Evolutionary conservation across 495 filamentous ascomycete species (phyloP).

Genomic region (Talaromyces adpressus): DNA sequence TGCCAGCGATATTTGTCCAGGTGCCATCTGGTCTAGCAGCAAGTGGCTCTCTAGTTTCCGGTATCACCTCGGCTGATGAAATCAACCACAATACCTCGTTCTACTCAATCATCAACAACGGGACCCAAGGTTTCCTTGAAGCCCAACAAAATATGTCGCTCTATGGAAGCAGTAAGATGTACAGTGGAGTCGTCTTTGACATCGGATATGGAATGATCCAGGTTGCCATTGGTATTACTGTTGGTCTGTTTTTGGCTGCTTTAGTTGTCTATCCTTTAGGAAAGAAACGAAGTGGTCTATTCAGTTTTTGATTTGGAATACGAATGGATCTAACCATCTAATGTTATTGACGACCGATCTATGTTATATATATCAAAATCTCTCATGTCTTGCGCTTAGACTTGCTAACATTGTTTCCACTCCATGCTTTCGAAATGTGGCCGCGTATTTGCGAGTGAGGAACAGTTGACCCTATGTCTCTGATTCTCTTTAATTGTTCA

Average conservation of each 20-base stretch:
- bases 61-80: slow-evolving; percentile 75
- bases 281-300: slow-evolving; percentile 83
- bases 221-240: slow-evolving; percentile 87
- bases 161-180: slow-evolving; percentile 17
- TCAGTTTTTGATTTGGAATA: slow-evolving; percentile 63
- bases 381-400: slow-evolving; percentile 1
- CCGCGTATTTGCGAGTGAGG: neutral
- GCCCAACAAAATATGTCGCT: slow-evolving; percentile 31
- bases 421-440: neutral
- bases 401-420: neutral
- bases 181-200: slow-evolving; percentile 61
- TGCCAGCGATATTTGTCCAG: slow-evolving; percentile 92
- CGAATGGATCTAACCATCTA: neutral
- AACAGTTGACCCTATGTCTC: neutral
- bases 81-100: slow-evolving; percentile 47
- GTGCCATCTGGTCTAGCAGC: slow-evolving; percentile 88
- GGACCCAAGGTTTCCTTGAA: slow-evolving; percentile 41
- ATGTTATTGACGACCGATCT: neutral
- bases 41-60: slow-evolving; percentile 73
- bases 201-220: slow-evolving; percentile 85
- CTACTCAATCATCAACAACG: slow-evolving; percentile 41
- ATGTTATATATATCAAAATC: neutral
- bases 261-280: slow-evolving; percentile 86
- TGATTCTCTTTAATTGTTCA: neutral
- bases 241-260: slow-evolving; percentile 81